Evolutionary conservation across 768 basidiomycete species (phyloP), one percentile per base, ranked within the genome.

Genomic region (Ephemerocybe angulata): DNA sequence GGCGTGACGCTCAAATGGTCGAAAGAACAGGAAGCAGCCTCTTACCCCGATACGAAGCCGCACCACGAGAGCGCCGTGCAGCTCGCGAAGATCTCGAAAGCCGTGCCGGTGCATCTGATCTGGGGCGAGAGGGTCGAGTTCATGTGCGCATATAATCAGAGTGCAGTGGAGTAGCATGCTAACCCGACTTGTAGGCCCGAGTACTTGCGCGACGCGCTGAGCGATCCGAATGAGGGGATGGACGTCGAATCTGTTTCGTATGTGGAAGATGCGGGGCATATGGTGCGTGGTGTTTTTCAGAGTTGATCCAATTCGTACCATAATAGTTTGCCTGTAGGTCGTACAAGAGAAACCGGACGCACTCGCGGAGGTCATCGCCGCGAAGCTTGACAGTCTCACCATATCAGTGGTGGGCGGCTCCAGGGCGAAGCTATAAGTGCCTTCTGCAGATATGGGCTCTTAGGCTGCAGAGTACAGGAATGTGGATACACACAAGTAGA

Each of bases 261-360:
- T 46, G 65, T 82, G 1, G 62, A 76, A 49, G 68, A 69, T 43
- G 69, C 73, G n/a, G 79, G 80, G 22, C 80, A 82, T 66, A 67
- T 78, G 69, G 80, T 77, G 55, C 42, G 69, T 57, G 24, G 3
- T 13, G 6, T 3, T 11, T 44, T 22, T 49, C 43, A 19, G 27
- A 15, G 17, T 3, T 48, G 21, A 3, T 19, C 51, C 19, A 19
- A 27, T 15, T 43, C 17, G 8, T 28, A n/a, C 37, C 21, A 22
- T 22, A 22, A 13, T 3, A 19, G 42, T 7, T 12, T 19, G 28
- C 19, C 15, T 48, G 10, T 17, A 55, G 54, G 54, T 55, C 38
- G 54, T 55, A 5, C 54, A 55, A 31, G 54, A 55, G 27, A 55
- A 55, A 31, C 54, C 54, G 4, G 54, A 49, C 19, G 11, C 24